Conservation (phyloP, 345 rosid genomes). For the Sisymbrium altissimum region DNA sequence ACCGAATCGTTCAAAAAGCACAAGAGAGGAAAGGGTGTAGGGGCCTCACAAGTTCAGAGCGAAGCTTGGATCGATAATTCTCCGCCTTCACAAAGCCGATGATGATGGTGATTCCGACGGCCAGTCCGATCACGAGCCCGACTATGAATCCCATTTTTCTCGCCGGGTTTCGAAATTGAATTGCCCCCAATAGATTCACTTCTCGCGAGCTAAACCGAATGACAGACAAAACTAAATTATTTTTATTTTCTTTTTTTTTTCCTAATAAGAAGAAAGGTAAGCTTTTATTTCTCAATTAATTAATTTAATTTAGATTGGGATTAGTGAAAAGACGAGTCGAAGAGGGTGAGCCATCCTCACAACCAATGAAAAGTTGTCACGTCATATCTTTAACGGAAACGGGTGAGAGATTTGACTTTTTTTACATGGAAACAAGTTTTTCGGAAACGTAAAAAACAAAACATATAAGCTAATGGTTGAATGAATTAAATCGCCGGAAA, state of each 20-base stretch:
- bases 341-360: not conserved
- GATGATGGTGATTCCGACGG: constrained; percentile 60
- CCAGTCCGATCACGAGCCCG: constrained; percentile 68
- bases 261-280: not conserved
- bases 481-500: no score
- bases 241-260: not conserved
- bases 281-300: not conserved
- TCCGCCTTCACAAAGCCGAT: constrained; percentile 75
- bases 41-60: constrained; percentile 65
- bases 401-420: no score
- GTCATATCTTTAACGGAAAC: no score
- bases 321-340: not conserved
- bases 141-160: constrained; percentile 54
- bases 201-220: not conserved
- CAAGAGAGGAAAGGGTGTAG: not conserved
- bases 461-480: no score
- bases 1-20: not conserved
- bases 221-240: not conserved
- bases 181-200: constrained; percentile 23
- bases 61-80: constrained; percentile 81
- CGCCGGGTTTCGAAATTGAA: constrained; percentile 15
- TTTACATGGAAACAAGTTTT: no score
- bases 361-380: no score
- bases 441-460: no score
- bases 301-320: not conserved